Base-by-base conservation (phyloP, 768 basidiomycete species). In the Aureoboletus auriporus region DNA sequence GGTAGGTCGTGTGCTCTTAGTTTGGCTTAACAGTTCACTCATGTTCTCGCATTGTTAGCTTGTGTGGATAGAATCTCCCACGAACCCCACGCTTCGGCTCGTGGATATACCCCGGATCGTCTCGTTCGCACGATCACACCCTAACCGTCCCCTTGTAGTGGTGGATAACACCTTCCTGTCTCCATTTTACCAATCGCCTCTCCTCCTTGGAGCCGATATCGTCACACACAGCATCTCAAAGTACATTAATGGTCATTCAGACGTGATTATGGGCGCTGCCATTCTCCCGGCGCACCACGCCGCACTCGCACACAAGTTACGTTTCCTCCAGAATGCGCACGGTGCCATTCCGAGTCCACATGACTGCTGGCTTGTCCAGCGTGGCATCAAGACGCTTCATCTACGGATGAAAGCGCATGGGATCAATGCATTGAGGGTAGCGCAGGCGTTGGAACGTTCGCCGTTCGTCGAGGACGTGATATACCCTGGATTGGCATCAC, bases 101-200 rank as follows among this genome's bases (percentile, higher is more conserved):
- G 83, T 94, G 34, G 87, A 92, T 60, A 84, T 98, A 62, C 67
- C 75, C 1, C 79, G 82, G 46, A 79, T 98, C 54, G 76, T 81
- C 23, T 62, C 75, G 10, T 69, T 95, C 42, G 83, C 84, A 3
- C 78, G 74, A 46, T 71, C 79, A 0, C 83, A 86, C 44, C 77
- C 81, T 0, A 75, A 80, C 0, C 63, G 69, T 0, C 93, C 94
- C 0, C 72, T 93, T 27, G 80, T 99, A 12, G 79, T 94, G 40
- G 87, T 97, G 39, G 94, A 97, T 74, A 93, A 89, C 71, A 96
- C 93, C 20, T 96, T 95, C 78, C 76, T 93, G 35, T 94, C 92
- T 0, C 91, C 95, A 0, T 97, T 83, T 72, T 97, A 86, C 73
- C 79, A 83, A 34, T 91, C 90, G 0, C 94, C 94, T 0, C 82